These are phyloP conservation scores for Funneliformis caledonium DNA, from an alignment of 371 early-diverging fungal genomes.

Conservation along the genomic window DNA sequence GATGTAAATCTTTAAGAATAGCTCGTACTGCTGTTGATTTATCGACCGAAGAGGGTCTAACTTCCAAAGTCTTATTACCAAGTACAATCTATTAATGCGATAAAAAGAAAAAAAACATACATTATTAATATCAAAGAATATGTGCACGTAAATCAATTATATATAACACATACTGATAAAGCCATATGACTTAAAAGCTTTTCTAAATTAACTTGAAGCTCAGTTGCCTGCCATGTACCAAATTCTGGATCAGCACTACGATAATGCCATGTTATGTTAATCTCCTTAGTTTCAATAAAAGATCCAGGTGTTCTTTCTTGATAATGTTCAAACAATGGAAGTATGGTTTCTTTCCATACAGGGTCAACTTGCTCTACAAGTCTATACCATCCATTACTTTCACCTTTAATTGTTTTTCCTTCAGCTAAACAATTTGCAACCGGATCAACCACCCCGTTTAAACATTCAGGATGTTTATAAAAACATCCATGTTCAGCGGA, in stretches of 20 bases:
- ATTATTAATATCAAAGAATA: background rate
- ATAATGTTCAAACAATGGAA: constrained; percentile 92
- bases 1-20: constrained; percentile 80
- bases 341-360: constrained; percentile 88
- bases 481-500: constrained; percentile 96
- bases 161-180: constrained; percentile 65
- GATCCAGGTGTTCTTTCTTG: constrained; percentile 94
- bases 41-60: constrained; percentile 90
- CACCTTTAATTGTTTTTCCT: constrained; percentile 50
- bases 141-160: background rate
- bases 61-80: constrained; percentile 94
- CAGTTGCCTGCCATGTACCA: constrained; percentile 86
- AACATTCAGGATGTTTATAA: constrained; percentile 76
- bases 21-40: constrained; percentile 86
- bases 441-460: constrained; percentile 38
- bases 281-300: constrained; percentile 92
- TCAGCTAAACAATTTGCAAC: constrained; percentile 16
- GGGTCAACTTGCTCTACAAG: constrained; percentile 84
- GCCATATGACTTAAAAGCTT: constrained; percentile 92
- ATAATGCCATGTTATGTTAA: constrained; percentile 92
- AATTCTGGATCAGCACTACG: constrained; percentile 88
- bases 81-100: constrained; percentile 67
- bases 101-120: background rate
- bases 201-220: constrained; percentile 93
- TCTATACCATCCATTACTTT: constrained; percentile 72